phyloP scores from a whole-genome alignment of 2,329 filamentous ascomycete species.

The Calonectria ilicicola region DNA sequence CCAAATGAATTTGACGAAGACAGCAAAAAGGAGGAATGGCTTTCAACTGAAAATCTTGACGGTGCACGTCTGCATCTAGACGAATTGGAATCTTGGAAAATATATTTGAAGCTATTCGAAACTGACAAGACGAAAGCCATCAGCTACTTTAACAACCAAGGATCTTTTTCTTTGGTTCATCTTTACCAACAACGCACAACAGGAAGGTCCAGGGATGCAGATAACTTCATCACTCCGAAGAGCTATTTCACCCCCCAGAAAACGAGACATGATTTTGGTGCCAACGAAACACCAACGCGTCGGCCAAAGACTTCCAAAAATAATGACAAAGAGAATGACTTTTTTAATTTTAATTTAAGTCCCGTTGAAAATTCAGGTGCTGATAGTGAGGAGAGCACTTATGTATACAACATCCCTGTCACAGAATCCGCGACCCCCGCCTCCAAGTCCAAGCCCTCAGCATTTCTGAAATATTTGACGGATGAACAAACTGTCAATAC shows the following conservation, averaged over 20 bases:
- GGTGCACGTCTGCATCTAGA: neutral
- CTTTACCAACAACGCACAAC: neutral
- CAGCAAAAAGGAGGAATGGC: neutral
- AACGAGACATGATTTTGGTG: too few relatives aligned
- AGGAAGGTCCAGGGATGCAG: neutral
- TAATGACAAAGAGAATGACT: too few relatives aligned
- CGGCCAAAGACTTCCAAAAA: neutral
- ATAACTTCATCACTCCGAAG: neutral
- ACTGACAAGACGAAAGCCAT: neutral
- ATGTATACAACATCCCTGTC: neutral
- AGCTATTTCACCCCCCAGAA: neutral
- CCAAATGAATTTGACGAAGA: neutral
- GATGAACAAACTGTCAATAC: slow-evolving; percentile 11
- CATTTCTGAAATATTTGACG: neutral
- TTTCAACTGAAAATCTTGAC: neutral
- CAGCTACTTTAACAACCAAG: neutral
- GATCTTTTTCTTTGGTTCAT: neutral
- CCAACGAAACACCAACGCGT: neutral
- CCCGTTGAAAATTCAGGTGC: too few relatives aligned
- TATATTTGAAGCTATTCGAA: neutral
- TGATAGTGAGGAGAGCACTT: neutral
- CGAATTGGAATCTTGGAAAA: neutral
- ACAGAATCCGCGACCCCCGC: neutral
- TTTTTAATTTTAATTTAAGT: neutral
- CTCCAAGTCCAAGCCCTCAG: neutral